Base-by-base conservation (phyloP, 352 stramenopile genomes). In the Globisporangium paddicum region DNA sequence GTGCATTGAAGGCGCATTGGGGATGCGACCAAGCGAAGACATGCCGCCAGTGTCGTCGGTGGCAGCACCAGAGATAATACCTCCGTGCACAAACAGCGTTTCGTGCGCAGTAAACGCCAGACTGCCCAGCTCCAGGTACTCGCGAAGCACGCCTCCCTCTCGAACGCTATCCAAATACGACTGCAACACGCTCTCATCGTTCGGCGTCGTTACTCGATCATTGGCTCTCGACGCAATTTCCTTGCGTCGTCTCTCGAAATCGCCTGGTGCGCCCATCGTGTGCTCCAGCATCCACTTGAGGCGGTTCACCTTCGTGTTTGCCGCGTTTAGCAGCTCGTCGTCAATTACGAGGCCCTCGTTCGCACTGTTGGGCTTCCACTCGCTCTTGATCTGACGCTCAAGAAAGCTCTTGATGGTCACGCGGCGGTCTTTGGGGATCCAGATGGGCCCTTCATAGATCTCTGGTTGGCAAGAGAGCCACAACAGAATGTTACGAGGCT, bases 1-100 rank as follows among this genome's bases (percentile, higher is more conserved):
- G 0, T 52, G 58, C n/a, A 63, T 68, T 2, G 55, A 65, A 1
- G 72, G 50, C 51, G 71, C 60, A 47, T 66, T 67, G 37, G 92
- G 92, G 18, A 98, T 79, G 53, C 72, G 79, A 19, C 90, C 85
- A 40, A 97, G 73, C 6, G 80, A 78, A 25, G 72, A 73, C 5
- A 64, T 60, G 51, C 77, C 67, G 16, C 78, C 67, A 18, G 71
- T 60, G 3, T 62, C 16, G 10, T 18, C 21, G 38, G 14, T 44
- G 19, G 78, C 64, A 21, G 70, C 65, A 13, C 58, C 64, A 21
- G 66, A 79, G 35, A 95, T 81, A 55, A 98, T 83, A 1, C 90
- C 93, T 32, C 93, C 93, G 55, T 98, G 93, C 41, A 97, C 85
- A 79, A 97, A 97, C n/a, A 98, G 73, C 55, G 90, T 97, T 52